Evolutionary conservation across 2,329 filamentous ascomycete genomes (phyloP).

Genomic region (Fusarium sp.): DNA sequence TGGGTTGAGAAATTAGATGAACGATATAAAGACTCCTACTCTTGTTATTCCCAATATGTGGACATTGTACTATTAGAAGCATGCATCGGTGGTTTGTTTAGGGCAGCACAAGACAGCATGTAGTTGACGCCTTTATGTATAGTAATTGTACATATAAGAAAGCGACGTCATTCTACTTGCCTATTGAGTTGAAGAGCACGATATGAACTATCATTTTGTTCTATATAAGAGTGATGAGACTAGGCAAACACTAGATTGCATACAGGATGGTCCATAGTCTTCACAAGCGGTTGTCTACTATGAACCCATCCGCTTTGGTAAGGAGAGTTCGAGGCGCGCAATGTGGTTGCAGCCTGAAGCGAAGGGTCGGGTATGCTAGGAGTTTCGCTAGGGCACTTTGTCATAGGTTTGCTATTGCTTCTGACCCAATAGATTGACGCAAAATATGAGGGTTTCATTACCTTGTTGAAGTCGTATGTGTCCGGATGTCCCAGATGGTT

Average conservation of each 20-base stretch:
- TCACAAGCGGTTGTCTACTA: background rate
- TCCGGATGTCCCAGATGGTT: constrained; percentile 6
- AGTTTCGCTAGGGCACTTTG: constrained; percentile 15
- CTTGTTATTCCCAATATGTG: constrained; percentile 42
- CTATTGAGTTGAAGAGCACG: background rate
- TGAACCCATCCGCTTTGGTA: background rate
- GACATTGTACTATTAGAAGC: constrained; percentile 46
- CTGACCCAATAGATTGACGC: constrained; percentile 29
- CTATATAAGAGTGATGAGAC: background rate
- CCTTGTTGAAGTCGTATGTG: constrained; percentile 13
- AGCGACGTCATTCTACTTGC: constrained; percentile 32
- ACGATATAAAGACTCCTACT: constrained; percentile 47
- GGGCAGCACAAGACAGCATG: constrained; percentile 26
- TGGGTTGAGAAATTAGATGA: constrained; percentile 45
- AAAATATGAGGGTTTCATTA: background rate
- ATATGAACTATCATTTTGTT: background rate
- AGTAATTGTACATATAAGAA: constrained; percentile 44
- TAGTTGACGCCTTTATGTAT: constrained; percentile 38
- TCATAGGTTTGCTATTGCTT: constrained; percentile 12
- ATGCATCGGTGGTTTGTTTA: constrained; percentile 38
- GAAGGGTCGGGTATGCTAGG: constrained; percentile 1
- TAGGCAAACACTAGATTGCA: background rate
- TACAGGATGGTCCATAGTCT: background rate
- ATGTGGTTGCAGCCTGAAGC: constrained; percentile 29
- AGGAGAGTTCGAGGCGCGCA: constrained; percentile 31